Evolutionary conservation across 2,329 filamentous ascomycete species (phyloP), one percentile per base, ranked within the genome.

Genomic region (Fusarium sp.): DNA sequence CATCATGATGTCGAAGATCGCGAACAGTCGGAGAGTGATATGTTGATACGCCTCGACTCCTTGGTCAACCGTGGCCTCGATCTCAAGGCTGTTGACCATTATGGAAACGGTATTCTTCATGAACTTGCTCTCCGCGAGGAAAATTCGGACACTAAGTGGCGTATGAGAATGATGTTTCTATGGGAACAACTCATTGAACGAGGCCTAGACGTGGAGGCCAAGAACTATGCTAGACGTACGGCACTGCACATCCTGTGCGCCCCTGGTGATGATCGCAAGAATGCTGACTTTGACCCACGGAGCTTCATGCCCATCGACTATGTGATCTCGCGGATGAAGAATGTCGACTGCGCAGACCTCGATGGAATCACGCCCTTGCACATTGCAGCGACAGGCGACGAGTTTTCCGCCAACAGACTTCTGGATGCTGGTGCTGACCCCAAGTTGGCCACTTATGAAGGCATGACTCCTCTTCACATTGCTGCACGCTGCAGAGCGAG

Each of bases 401-500:
- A 79, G 41, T 18, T 48, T 1, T 43, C 69, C 6, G 66, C 81
- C 1, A 75, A 72, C 20, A 67, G 66, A 10, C 76, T 86, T 11
- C 75, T 87, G 1, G 76, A 79, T 5, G 78, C 79, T 5, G 83
- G 85, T 5, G 84, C 84, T 0, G 77, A 86, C 76, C 75, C 82
- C 0, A 69, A 59, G 0, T 68, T 74, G 2, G 27, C 58, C 0
- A 85, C 83, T 0, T 14, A 78, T 5, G 79, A 84, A 8, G 82
- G 82, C 0, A 73, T 82, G 52, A 85, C 80, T 5, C 75, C 82
- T 6, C 77, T 88, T 5, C 85, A 87, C 56, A 62, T 87, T 20
- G 83, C 84, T 2, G 78, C 82, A 5, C 78, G 80, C 14, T 68
- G 74, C 5, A 72, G 82, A 27, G 71, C 82, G 41, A 74, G 71